Conservation (phyloP, 2,329 filamentous ascomycete species). For the Pyricularia grisea region DNA sequence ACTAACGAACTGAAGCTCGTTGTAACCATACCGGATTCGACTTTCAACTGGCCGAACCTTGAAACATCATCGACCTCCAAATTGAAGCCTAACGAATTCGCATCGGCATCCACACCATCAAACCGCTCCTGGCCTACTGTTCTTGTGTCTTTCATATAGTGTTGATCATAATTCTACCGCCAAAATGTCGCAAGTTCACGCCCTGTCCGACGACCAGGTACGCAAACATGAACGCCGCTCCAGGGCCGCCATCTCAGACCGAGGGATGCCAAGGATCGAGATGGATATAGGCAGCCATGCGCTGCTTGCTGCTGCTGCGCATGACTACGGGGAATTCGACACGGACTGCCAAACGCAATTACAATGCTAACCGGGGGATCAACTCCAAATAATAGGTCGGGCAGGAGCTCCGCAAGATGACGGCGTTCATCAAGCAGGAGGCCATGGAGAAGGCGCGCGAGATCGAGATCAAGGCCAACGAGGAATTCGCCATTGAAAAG, state of each 20-base stretch:
- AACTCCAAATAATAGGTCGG: slow-evolving; percentile 58
- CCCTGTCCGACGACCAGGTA: slow-evolving; percentile 97
- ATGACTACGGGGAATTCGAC: neutral
- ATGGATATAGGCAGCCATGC: neutral
- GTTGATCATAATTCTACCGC: slow-evolving; percentile 18
- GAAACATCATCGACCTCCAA: neutral
- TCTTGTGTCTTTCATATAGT: neutral
- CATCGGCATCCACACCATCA: neutral
- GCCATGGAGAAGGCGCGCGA: slow-evolving; percentile 94
- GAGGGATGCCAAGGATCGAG: neutral
- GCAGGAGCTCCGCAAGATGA: slow-evolving; percentile 99
- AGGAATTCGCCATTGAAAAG: slow-evolving; percentile 98
- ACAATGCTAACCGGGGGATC: neutral
- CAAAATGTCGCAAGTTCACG: slow-evolving; percentile 87
- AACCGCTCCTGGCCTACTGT: neutral
- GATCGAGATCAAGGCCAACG: slow-evolving; percentile 96
- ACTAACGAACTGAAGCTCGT: neutral
- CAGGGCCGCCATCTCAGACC: neutral
- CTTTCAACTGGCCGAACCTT: neutral
- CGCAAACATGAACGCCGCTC: slow-evolving; percentile 11
- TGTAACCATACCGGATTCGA: neutral
- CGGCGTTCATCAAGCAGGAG: slow-evolving; percentile 98
- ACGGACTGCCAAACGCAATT: neutral
- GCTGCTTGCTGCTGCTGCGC: no score
- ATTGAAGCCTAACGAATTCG: neutral